These are phyloP conservation scores for Logfia minima DNA, from an alignment of 129 eudicot genomes.

Conservation along the genomic window DNA sequence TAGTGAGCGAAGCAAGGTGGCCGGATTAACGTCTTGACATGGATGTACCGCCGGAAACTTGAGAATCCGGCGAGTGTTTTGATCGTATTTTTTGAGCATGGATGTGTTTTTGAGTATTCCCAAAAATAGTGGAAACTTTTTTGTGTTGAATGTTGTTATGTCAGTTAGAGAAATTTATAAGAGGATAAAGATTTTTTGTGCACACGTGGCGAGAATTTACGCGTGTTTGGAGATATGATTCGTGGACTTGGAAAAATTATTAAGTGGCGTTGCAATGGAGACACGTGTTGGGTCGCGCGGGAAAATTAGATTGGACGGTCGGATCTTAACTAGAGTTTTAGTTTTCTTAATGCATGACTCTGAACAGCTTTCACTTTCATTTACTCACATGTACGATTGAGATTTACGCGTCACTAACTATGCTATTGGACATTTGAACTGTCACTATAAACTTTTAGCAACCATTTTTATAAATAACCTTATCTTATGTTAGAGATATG, in stretches of 20 bases:
- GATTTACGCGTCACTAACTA: too few species aligned
- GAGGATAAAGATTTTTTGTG: constrained; percentile 23
- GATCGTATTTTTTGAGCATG: constrained; percentile 55
- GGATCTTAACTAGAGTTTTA: not conserved
- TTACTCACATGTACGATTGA: too few species aligned
- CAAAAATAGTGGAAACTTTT: constrained; percentile 16
- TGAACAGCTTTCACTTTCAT: too few species aligned
- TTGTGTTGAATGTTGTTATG: constrained; percentile 16
- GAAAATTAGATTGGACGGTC: constrained; percentile 21
- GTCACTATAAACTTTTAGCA: too few species aligned
- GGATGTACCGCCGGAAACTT: constrained; percentile 82
- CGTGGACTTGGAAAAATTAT: constrained; percentile 15
- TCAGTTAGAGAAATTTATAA: constrained; percentile 35
- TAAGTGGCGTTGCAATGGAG: constrained; percentile 19
- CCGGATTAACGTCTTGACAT: constrained; percentile 57
- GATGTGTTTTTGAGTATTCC: not conserved
- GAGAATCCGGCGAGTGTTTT: constrained; percentile 71
- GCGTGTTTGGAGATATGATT: constrained; percentile 31
- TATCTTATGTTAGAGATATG: too few species aligned
- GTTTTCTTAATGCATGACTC: not conserved
- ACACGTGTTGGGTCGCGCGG: constrained; percentile 60
- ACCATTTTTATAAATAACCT: too few species aligned
- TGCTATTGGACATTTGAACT: too few species aligned
- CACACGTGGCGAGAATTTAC: constrained; percentile 51
- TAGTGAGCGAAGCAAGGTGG: constrained; percentile 61